Conservation (phyloP, 441 rosid species). For the Aquilaria agallochum region DNA sequence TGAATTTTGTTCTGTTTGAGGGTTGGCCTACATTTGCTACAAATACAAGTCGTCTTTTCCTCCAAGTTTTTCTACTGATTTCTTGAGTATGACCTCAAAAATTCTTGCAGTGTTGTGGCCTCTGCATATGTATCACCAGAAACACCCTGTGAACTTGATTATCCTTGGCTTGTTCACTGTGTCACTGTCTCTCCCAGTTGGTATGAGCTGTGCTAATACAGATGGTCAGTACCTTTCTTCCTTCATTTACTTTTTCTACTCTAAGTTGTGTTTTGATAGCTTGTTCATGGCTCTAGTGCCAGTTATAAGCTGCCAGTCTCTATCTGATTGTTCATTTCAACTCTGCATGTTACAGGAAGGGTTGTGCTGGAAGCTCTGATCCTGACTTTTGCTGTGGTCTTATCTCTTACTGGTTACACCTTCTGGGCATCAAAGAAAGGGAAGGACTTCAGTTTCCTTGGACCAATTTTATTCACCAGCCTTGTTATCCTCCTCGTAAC, state of each 20-base stretch:
- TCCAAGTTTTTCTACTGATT: no score
- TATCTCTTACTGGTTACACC: slow-evolving; percentile 76
- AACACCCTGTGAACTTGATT: slow-evolving; percentile 86
- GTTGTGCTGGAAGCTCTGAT: slow-evolving; percentile 90
- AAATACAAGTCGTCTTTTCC: no score
- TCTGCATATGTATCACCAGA: slow-evolving; percentile 83
- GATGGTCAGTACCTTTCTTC: slow-evolving; percentile 50
- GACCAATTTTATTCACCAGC: slow-evolving; percentile 83
- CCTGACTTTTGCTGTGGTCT: slow-evolving; percentile 82
- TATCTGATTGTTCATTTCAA: background rate
- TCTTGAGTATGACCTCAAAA: background rate
- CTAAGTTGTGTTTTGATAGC: background rate
- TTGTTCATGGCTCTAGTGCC: slow-evolving; percentile 9
- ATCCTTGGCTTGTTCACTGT: slow-evolving; percentile 84
- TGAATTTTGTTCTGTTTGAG: background rate
- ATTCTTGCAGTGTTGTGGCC: slow-evolving; percentile 84
- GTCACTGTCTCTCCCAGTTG: slow-evolving; percentile 80
- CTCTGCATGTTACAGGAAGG: slow-evolving; percentile 49
- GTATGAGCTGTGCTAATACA: slow-evolving; percentile 84
- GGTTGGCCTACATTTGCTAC: background rate
- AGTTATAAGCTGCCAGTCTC: background rate
- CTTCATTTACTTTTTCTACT: background rate
- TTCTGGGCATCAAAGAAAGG: slow-evolving; percentile 98
- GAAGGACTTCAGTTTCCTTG: slow-evolving; percentile 84
- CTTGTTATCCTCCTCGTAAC: slow-evolving; percentile 71